Conservation (phyloP, 306 rosid genomes). For the Cyclanthera cordifolia region DNA sequence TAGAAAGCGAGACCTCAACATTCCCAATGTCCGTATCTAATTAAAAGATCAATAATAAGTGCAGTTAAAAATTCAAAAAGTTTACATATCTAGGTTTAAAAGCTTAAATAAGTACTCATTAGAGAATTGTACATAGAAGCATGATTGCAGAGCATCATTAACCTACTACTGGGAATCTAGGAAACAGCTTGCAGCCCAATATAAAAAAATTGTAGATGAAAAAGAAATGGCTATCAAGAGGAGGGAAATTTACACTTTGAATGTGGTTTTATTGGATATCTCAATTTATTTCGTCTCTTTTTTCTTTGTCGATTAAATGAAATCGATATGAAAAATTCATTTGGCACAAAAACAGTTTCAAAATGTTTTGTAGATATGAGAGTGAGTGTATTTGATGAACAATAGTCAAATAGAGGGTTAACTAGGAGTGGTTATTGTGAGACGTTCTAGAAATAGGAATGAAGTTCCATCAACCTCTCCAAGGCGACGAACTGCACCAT, state of each 20-base stretch:
- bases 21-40: slow-evolving; percentile 80
- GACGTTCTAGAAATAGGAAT: not conserved
- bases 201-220: not conserved
- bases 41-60: slow-evolving; percentile 21
- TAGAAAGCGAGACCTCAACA: slow-evolving; percentile 73
- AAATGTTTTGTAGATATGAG: not conserved
- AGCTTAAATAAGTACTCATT: not conserved
- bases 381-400: not conserved
- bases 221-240: not conserved
- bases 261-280: not conserved
- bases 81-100: slow-evolving; percentile 10
- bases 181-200: not conserved
- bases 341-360: not conserved
- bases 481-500: slow-evolving; percentile 90
- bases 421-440: not conserved
- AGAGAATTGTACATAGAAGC: not conserved
- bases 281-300: not conserved
- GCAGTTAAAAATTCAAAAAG: slow-evolving; percentile 14
- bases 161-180: not conserved
- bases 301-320: not conserved
- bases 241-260: not conserved
- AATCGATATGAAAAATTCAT: not conserved
- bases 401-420: not conserved
- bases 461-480: slow-evolving; percentile 76
- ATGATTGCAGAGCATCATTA: not conserved